These are phyloP conservation scores for Trichosporon ovoides DNA, from an alignment of 1,284 basidiomycete genomes.

Conservation along the genomic window DNA sequence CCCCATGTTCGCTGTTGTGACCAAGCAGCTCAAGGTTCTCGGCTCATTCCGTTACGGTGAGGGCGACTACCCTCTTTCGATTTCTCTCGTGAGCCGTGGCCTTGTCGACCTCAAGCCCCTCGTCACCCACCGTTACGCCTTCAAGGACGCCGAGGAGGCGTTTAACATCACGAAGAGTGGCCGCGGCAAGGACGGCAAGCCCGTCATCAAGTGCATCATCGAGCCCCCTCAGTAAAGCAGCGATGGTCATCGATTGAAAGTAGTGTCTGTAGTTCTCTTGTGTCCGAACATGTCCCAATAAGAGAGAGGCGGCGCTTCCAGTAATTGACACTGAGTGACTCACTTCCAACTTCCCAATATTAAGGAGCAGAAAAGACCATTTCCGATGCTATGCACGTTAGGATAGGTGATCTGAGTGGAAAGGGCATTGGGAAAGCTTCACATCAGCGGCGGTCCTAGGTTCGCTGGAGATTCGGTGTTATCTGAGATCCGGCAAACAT, in stretches of 20 bases:
- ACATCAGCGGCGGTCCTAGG: too few relatives aligned
- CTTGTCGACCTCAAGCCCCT: slow-evolving; percentile 54
- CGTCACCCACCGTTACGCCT: slow-evolving; percentile 58
- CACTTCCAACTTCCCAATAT: too few relatives aligned
- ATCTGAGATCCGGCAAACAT: too few relatives aligned
- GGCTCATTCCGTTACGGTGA: slow-evolving; percentile 50
- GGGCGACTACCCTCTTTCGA: slow-evolving; percentile 52
- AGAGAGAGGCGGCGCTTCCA: too few relatives aligned
- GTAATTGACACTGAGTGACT: too few relatives aligned
- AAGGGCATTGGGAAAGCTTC: too few relatives aligned
- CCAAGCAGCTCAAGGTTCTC: slow-evolving; percentile 44
- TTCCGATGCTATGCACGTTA: too few relatives aligned
- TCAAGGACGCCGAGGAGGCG: slow-evolving; percentile 53
- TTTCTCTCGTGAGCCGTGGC: slow-evolving; percentile 54
- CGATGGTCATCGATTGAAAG: not conserved
- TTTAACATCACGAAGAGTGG: slow-evolving; percentile 58
- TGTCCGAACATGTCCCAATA: too few relatives aligned
- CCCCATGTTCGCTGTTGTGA: slow-evolving; percentile 42
- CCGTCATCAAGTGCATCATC: slow-evolving; percentile 49
- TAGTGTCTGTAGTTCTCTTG: not conserved
- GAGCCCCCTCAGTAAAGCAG: slow-evolving; percentile 32
- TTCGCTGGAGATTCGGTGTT: too few relatives aligned
- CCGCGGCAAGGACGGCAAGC: slow-evolving; percentile 60
- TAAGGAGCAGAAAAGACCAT: too few relatives aligned
- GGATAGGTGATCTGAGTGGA: too few relatives aligned